These are phyloP conservation scores for Lachancea thermotolerans DNA, from an alignment of 805 yeast genomes.

Conservation along the genomic window DNA sequence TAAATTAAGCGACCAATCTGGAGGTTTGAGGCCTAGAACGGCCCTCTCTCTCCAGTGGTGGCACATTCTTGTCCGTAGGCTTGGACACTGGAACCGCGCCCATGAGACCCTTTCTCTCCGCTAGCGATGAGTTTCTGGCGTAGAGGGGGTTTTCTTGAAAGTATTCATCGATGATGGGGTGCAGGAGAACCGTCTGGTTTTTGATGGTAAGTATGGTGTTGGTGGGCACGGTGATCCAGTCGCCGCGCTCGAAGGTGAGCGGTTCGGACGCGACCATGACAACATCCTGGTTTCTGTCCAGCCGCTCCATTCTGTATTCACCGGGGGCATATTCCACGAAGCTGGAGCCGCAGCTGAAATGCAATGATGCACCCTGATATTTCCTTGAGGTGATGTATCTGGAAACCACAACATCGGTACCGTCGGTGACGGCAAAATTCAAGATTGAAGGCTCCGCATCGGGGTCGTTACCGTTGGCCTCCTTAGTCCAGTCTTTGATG, in stretches of 20 bases:
- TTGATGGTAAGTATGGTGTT: conserved; percentile 78
- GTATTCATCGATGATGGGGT: conserved; percentile 87
- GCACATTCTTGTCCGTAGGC: conserved; percentile 46
- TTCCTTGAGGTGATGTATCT: conserved; percentile 82
- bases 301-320: conserved; percentile 87
- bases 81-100: conserved; percentile 78
- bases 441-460: conserved; percentile 69
- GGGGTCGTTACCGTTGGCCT: conserved; percentile 36
- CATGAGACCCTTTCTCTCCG: conserved; percentile 87
- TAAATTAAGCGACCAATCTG: conserved; percentile 4
- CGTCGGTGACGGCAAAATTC: conserved; percentile 94
- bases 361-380: conserved; percentile 94
- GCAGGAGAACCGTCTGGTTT: conserved; percentile 79
- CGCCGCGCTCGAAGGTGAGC: conserved; percentile 90
- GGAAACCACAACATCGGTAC: conserved; percentile 75
- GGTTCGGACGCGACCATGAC: conserved; percentile 98
- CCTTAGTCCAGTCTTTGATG: conserved; percentile 75
- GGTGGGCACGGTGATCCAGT: conserved; percentile 96
- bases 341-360: conserved; percentile 88
- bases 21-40: conserved; percentile 34
- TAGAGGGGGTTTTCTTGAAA: conserved; percentile 64
- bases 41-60: conserved; percentile 77
- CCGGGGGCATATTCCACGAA: conserved; percentile 90
- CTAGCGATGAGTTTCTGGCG: conserved; percentile 70
- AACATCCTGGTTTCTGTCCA: conserved; percentile 87